These are phyloP conservation scores for Diutina mesorugosa DNA, from an alignment of 1,139 yeast species.

Conservation along the genomic window DNA sequence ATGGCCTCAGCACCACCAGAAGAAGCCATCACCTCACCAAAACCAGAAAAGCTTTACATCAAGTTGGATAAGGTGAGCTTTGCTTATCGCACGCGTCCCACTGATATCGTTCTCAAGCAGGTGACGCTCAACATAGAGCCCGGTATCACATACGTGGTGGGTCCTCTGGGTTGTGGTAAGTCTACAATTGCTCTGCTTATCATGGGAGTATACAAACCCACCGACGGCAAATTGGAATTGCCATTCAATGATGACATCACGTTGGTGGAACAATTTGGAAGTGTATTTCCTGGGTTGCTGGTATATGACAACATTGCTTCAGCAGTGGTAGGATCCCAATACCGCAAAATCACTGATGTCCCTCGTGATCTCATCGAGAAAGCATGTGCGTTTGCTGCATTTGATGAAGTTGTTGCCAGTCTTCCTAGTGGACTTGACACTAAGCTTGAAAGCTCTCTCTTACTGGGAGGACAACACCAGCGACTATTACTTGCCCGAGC, in stretches of 20 bases:
- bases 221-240: conserved; percentile 18
- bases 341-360: conserved; percentile 6
- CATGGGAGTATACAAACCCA: conserved; percentile 39
- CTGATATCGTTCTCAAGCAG: background rate
- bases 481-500: conserved; percentile 79
- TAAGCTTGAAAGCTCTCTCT: conserved; percentile 30
- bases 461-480: conserved; percentile 94
- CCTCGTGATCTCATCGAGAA: conserved; percentile 18
- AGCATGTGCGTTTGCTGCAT: conserved; percentile 40
- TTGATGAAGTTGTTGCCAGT: conserved; percentile 30
- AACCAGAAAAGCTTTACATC: background rate
- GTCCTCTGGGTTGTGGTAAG: conserved; percentile 87
- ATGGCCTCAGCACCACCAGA: background rate
- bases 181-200: conserved; percentile 64
- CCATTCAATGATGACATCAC: background rate
- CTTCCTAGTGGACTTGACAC: conserved; percentile 47
- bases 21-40: background rate
- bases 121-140: conserved; percentile 9
- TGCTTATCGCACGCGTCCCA: background rate
- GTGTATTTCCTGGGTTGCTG: background rate
- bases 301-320: background rate
- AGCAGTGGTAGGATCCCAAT: background rate
- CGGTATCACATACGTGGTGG: conserved; percentile 51
- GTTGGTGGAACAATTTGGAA: background rate
- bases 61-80: background rate